Conservation (phyloP, 129 eudicot species). For the sunflower (Helianthus annuus) region DNA sequence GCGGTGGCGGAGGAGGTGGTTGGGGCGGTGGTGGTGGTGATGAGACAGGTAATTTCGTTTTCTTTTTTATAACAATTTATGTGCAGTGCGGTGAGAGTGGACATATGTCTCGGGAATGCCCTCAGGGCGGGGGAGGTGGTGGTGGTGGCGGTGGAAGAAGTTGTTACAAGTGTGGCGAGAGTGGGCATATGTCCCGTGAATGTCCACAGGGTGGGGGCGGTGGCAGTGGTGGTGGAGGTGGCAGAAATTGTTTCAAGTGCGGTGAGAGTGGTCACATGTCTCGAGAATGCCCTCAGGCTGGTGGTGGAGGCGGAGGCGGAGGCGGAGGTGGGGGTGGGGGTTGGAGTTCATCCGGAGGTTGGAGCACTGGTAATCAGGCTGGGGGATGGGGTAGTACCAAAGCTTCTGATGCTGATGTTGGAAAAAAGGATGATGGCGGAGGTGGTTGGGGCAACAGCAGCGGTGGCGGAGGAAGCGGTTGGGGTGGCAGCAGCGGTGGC, state of each 20-base stretch:
- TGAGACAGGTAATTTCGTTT: constrained; percentile 10
- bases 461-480: too few relatives aligned
- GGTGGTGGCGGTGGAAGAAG: constrained; percentile 10
- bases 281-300: too few relatives aligned
- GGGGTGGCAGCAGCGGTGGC: too few relatives aligned
- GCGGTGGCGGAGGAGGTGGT: constrained; percentile 21
- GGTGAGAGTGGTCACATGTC: too few relatives aligned
- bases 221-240: constrained; percentile 21
- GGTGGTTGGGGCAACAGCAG: constrained; percentile 23
- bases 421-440: constrained; percentile 30
- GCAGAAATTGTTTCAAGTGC: constrained; percentile 18
- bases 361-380: too few relatives aligned
- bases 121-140: constrained; percentile 33
- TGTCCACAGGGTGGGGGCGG: constrained; percentile 19
- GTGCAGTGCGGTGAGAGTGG: constrained; percentile 32
- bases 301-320: constrained; percentile 20
- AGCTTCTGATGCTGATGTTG: constrained; percentile 26
- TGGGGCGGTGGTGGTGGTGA: constrained; percentile 36
- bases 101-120: constrained; percentile 34
- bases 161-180: too few relatives aligned
- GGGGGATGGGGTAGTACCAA: constrained; percentile 40
- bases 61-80: too few relatives aligned
- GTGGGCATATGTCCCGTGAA: constrained; percentile 17
- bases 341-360: background rate
- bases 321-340: too few relatives aligned